Percentiles rank a stretch among this genome's conserved stretches.
These are phyloP conservation scores for Chalciporus pseudorubinellus DNA, from an alignment of 768 basidiomycete species.

Conservation along the genomic window DNA sequence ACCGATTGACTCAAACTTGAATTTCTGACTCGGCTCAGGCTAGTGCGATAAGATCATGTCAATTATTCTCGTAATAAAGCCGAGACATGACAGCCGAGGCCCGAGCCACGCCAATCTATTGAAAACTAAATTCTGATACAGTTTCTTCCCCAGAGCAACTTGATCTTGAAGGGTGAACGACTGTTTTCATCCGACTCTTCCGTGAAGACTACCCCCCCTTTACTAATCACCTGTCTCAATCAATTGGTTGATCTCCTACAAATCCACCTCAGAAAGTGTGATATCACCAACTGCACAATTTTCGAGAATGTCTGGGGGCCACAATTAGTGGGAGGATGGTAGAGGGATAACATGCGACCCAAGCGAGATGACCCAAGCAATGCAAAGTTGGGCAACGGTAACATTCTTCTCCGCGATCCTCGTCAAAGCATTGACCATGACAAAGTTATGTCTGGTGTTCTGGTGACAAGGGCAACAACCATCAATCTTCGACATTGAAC, in stretches of 20 bases:
- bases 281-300: constrained; percentile 42
- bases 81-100: too few species aligned
- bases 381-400: constrained; percentile 38
- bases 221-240: constrained; percentile 33
- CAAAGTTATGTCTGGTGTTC: constrained; percentile 41
- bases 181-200: too few species aligned
- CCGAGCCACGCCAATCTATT: too few species aligned
- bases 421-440: constrained; percentile 41
- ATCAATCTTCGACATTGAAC: constrained; percentile 2
- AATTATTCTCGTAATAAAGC: too few species aligned
- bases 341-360: constrained; percentile 45
- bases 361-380: constrained; percentile 40
- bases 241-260: constrained; percentile 36
- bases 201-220: too few species aligned
- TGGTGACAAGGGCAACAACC: constrained; percentile 14
- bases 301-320: constrained; percentile 35
- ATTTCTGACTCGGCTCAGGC: not conserved
- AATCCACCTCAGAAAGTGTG: constrained; percentile 36
- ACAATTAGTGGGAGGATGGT: constrained; percentile 18
- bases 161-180: too few species aligned
- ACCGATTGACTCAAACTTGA: not conserved
- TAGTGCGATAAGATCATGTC: not conserved
- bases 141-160: too few species aligned
- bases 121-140: too few species aligned
- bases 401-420: constrained; percentile 39